These are phyloP conservation scores for Akanthomyces uredinophilus DNA, from an alignment of 2,329 filamentous ascomycete genomes.

Conservation along the genomic window DNA sequence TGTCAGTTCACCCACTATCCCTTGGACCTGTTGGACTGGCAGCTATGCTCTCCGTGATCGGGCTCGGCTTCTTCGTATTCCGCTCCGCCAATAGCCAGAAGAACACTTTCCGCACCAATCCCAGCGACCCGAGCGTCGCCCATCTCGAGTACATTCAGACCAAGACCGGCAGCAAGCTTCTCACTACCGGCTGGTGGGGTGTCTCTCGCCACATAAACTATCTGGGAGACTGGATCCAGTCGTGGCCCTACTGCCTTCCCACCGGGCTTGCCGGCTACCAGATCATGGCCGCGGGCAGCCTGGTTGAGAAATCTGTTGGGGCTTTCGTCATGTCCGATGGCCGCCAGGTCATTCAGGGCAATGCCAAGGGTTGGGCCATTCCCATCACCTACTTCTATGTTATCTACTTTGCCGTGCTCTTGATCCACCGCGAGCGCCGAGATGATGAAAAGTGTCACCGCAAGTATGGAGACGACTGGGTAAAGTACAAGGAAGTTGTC, in stretches of 20 bases:
- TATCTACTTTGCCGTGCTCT: slow-evolving; percentile 80
- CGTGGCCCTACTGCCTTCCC: slow-evolving; percentile 84
- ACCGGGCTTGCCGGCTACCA: slow-evolving; percentile 80
- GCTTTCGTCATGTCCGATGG: slow-evolving; percentile 55
- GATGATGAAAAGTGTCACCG: slow-evolving; percentile 86
- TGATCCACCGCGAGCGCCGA: slow-evolving; percentile 79
- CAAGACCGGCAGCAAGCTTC: slow-evolving; percentile 70
- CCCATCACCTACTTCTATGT: slow-evolving; percentile 93
- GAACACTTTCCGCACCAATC: slow-evolving; percentile 87
- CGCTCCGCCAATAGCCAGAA: slow-evolving; percentile 92
- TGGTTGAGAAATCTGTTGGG: slow-evolving; percentile 45
- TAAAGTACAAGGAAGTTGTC: slow-evolving; percentile 78
- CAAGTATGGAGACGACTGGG: slow-evolving; percentile 94
- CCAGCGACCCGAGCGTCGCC: slow-evolving; percentile 69
- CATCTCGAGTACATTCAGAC: slow-evolving; percentile 87
- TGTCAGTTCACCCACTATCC: slow-evolving; percentile 74
- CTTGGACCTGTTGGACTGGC: slow-evolving; percentile 64
- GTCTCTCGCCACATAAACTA: slow-evolving; percentile 92
- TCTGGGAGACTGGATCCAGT: slow-evolving; percentile 89
- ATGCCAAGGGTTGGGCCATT: slow-evolving; percentile 76
- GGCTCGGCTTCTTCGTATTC: slow-evolving; percentile 82
- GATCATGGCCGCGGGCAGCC: slow-evolving; percentile 53
- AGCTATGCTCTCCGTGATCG: slow-evolving; percentile 62
- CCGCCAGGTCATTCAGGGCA: slow-evolving; percentile 63
- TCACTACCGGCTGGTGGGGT: slow-evolving; percentile 92